phyloP scores from a whole-genome alignment of 495 filamentous ascomycete genomes.

The Haplographium delicatum region DNA sequence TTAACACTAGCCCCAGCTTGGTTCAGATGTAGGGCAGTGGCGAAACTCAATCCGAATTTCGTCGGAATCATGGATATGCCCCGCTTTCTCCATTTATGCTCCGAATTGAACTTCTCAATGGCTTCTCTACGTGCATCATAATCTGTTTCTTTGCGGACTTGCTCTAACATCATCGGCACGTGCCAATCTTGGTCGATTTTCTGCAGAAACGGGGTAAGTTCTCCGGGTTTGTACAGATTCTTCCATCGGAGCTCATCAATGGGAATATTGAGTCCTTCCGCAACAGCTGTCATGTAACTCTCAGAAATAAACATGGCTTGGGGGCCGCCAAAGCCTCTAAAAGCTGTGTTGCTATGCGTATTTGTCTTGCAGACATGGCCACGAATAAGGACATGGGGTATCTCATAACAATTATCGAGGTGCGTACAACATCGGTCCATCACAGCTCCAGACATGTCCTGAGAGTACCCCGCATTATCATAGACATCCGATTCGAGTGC shows the following conservation, averaged over 20 bases:
- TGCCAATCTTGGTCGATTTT: conserved; percentile 37
- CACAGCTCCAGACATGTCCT: conserved; percentile 36
- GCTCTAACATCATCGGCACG: conserved; percentile 30
- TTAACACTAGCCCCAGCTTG: conserved; percentile 35
- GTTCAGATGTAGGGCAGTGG: conserved; percentile 37
- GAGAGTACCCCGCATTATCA: conserved; percentile 35
- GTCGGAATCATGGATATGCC: conserved; percentile 36
- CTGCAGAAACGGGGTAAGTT: conserved; percentile 36
- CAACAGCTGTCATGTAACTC: conserved; percentile 34
- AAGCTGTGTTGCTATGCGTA: conserved; percentile 39
- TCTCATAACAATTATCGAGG: conserved; percentile 36
- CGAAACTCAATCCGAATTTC: conserved; percentile 39
- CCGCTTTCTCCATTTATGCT: conserved; percentile 37
- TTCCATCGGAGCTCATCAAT: conserved; percentile 34
- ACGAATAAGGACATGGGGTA: conserved; percentile 33
- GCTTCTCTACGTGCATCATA: conserved; percentile 30
- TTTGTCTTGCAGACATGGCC: conserved; percentile 38
- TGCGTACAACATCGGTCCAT: conserved; percentile 38
- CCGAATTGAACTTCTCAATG: conserved; percentile 31
- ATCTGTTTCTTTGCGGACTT: conserved; percentile 28
- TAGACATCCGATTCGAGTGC: conserved; percentile 37
- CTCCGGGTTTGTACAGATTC: conserved; percentile 35
- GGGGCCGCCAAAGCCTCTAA: conserved; percentile 37
- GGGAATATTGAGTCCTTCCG: conserved; percentile 31
- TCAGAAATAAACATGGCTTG: conserved; percentile 38